phyloP scores from a whole-genome alignment of 176 grass and related monocot genomes.

The Elymus sibiricus region DNA sequence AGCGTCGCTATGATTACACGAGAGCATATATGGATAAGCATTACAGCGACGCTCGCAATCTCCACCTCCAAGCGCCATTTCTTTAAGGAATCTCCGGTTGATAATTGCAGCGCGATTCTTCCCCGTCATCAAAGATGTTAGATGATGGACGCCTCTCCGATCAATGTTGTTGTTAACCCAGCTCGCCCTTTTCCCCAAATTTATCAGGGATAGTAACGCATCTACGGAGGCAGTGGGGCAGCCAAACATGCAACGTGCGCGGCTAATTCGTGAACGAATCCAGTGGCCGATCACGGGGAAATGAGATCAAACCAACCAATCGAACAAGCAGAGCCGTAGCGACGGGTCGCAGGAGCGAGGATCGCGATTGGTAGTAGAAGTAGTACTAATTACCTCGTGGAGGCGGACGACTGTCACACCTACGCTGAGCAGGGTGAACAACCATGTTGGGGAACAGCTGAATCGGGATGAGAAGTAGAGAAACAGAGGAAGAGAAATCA shows the following conservation, averaged over 20 bases:
- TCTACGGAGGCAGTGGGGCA: background rate
- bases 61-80: background rate
- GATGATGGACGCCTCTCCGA: background rate
- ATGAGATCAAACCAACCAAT: background rate
- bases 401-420: slow-evolving; percentile 53
- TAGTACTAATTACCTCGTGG: slow-evolving; percentile 47
- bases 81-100: background rate
- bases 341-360: too few relatives aligned
- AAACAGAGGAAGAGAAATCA: too few relatives aligned
- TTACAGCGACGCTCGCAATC: background rate
- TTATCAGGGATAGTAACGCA: background rate
- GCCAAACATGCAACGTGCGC: background rate
- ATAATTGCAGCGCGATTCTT: background rate
- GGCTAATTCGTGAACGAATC: background rate
- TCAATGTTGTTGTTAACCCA: background rate
- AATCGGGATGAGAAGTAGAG: too few relatives aligned
- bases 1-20: too few relatives aligned
- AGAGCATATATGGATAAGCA: background rate
- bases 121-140: background rate
- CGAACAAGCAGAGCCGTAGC: background rate
- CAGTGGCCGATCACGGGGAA: background rate
- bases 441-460: too few relatives aligned
- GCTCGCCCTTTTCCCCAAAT: background rate
- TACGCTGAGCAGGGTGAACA: too few relatives aligned
- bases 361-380: background rate